Evolutionary conservation across 371 early-diverging fungal genomes (phyloP).

Genomic region (Circinella minor): DNA sequence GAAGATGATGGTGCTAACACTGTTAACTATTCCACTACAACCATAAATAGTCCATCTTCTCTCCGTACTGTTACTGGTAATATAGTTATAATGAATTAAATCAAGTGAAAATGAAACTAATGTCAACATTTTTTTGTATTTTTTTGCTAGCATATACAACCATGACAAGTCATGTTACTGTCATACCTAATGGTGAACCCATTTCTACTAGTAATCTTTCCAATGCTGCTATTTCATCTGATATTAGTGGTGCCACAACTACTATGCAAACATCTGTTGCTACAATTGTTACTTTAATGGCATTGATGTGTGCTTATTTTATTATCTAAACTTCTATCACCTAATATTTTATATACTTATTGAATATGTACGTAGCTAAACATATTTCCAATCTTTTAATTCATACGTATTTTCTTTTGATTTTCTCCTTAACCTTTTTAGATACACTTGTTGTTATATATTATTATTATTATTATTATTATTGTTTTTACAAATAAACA

Average conservation of each 20-base stretch:
- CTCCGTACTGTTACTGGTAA: conserved; percentile 10
- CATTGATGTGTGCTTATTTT: conserved; percentile 2
- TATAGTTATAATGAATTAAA: not conserved
- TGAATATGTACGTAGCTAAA: no score
- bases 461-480: no score
- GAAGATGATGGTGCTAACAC: not conserved
- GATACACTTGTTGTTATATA: no score
- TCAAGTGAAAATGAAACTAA: not conserved
- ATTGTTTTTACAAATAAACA: no score
- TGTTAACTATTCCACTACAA: not conserved
- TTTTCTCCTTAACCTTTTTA: no score
- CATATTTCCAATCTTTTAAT: no score
- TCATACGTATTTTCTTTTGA: no score
- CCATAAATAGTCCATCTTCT: not conserved
- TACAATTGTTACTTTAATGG: not conserved
- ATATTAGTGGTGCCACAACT: not conserved
- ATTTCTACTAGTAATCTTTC: conserved; percentile 7
- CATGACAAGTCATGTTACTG: conserved; percentile 12
- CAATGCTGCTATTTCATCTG: conserved; percentile 12
- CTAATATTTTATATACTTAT: no score
- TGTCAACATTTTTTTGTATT: not conserved
- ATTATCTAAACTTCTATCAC: not conserved
- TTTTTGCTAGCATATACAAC: conserved; percentile 4
- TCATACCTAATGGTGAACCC: not conserved
- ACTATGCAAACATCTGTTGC: not conserved